A percentile compares a stretch with the other conserved stretches of the same genome.
These are phyloP conservation scores for Moesziomyces globuligerus DNA, from an alignment of 1,284 basidiomycete genomes.

Conservation along the genomic window DNA sequence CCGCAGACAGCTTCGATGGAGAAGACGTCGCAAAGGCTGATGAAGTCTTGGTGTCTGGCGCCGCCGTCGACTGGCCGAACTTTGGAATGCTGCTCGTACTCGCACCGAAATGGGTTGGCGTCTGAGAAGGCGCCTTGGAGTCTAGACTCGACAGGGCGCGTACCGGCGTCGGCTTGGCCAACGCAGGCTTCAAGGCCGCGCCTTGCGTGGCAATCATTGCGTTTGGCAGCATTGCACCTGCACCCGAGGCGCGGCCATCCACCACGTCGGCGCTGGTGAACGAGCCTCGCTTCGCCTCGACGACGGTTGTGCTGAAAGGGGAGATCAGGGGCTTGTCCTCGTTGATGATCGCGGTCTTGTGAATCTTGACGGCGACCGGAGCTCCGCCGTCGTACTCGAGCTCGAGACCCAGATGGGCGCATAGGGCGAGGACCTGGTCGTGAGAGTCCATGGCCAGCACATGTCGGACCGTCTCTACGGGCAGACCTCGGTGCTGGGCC, in stretches of 20 bases:
- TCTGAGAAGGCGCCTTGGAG: neutral
- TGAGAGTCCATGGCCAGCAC: slow-evolving; percentile 52
- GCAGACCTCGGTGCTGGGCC: slow-evolving; percentile 62
- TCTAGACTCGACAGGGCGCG: neutral
- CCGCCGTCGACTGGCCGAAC: slow-evolving; percentile 1
- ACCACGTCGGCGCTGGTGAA: slow-evolving; percentile 78
- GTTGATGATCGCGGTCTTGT: slow-evolving; percentile 72
- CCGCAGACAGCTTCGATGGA: slow-evolving; percentile 5
- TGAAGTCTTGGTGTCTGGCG: neutral
- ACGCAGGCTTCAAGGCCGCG: no score
- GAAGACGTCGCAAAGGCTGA: neutral
- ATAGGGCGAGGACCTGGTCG: slow-evolving; percentile 58
- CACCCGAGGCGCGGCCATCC: slow-evolving; percentile 72
- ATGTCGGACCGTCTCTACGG: slow-evolving; percentile 38
- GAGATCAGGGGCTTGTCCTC: slow-evolving; percentile 55
- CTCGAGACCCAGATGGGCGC: slow-evolving; percentile 67
- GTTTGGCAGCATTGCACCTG: slow-evolving; percentile 8
- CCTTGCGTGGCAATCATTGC: slow-evolving; percentile 1
- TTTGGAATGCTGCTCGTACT: neutral
- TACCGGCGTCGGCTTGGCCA: neutral
- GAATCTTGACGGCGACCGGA: slow-evolving; percentile 21
- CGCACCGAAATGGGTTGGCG: neutral
- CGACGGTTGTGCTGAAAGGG: slow-evolving; percentile 72
- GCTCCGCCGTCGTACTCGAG: slow-evolving; percentile 50
- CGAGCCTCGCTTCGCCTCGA: slow-evolving; percentile 77